Evolutionary conservation across 352 stramenopile species (phyloP), one percentile per base, ranked within the genome.

Genomic region (Plasmopara muralis): DNA sequence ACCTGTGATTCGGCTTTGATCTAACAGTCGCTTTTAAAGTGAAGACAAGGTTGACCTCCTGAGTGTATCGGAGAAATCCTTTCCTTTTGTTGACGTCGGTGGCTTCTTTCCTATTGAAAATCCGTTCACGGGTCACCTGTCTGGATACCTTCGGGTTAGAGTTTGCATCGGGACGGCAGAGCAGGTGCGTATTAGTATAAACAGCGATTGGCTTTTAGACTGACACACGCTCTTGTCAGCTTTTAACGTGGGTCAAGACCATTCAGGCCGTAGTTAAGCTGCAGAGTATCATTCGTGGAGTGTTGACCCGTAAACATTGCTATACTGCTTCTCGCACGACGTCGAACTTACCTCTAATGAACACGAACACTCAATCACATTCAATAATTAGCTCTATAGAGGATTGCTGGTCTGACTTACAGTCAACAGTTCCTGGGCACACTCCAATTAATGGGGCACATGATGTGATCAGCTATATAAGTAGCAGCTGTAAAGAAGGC

Each of bases 121-220:
- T 53, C 70, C 62, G 2, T 74, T 87, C 16, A 66, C 60, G 4
- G 72, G 72, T 0, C 29, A 52, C n/a, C 25, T 40, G 0, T 52
- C 47, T n/a, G 77, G 77, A 2, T 48, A 57, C 28, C 38, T 87
- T 9, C 65, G 62, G 13, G 48, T 58, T 43, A 55, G 65, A 28
- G 35, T 77, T 28, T 70, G 62, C 10, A 39, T 83, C 13, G 77
- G 77, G 2, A 84, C 77, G 29, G 63, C 68, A 25, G 72, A 87
- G 18, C 77, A 87, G 57, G 62, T 87, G 57, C 10, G 31, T 35
- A 12, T 35, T 25, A 25, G 31, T 8, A 12, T 35, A 35, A 12
- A 35, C 7, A 35, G 31, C 31, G 6, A 35, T 35, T 35, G 31
- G 7, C 31, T 35, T 35, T 12, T 12, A 35, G 6, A 35, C 31